phyloP scores from a whole-genome alignment of 306 rosid species.

The Biancaea sappan region DNA sequence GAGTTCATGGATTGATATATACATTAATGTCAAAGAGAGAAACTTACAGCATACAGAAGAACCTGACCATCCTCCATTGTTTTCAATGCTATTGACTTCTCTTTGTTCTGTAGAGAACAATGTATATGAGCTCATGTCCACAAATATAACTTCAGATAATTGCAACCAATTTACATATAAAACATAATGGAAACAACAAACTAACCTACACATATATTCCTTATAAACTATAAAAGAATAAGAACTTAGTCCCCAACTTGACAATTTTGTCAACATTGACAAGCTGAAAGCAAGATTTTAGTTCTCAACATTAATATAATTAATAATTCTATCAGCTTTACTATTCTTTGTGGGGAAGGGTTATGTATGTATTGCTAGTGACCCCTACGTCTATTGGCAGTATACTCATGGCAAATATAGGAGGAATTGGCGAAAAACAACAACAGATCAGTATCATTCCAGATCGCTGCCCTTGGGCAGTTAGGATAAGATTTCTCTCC shows the following conservation, averaged over 20 bases:
- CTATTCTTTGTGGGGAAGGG: not conserved
- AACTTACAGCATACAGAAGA: slow-evolving; percentile 80
- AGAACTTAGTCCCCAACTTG: not conserved
- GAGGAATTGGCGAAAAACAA: no score
- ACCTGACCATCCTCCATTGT: slow-evolving; percentile 99
- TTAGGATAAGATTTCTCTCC: no score
- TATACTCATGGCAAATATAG: no score
- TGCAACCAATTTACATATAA: slow-evolving; percentile 25
- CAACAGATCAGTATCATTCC: no score
- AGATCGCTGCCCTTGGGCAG: no score
- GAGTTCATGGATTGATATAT: slow-evolving; percentile 17
- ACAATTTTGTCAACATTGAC: not conserved
- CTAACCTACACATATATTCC: not conserved
- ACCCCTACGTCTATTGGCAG: no score
- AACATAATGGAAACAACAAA: slow-evolving; percentile 5
- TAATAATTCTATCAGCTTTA: not conserved
- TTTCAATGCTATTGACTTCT: slow-evolving; percentile 82
- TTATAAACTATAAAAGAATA: not conserved
- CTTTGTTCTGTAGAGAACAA: slow-evolving; percentile 74
- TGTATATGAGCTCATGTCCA: slow-evolving; percentile 27
- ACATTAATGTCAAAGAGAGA: slow-evolving; percentile 30
- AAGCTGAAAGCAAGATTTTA: not conserved
- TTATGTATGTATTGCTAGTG: not conserved
- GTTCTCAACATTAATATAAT: not conserved
- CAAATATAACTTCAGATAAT: slow-evolving; percentile 12